Evolutionary conservation across 768 basidiomycete genomes (phyloP).

Genomic region (Daedaleopsis nitida): DNA sequence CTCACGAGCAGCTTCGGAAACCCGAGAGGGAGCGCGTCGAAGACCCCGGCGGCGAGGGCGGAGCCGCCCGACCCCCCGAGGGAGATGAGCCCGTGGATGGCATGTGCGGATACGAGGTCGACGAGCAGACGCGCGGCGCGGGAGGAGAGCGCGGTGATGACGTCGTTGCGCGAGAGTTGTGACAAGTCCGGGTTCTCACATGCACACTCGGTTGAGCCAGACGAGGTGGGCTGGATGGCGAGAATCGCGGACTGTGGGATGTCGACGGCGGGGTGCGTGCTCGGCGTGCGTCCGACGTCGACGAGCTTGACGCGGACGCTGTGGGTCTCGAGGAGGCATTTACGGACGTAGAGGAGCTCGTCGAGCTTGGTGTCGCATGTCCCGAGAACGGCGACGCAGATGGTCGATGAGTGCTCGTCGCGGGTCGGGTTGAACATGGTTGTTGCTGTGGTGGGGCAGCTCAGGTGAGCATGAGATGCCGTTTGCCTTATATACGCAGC

Average conservation of each 20-base stretch:
- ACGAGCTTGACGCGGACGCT: constrained; percentile 19
- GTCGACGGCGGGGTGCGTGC: constrained; percentile 16
- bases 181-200: not conserved
- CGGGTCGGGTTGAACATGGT: not conserved
- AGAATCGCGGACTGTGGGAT: constrained; percentile 18
- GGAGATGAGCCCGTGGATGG: constrained; percentile 17
- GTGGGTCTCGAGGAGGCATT: constrained; percentile 6
- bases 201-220: not conserved
- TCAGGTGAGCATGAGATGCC: not conserved
- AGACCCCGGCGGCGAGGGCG: constrained; percentile 19
- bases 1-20: constrained; percentile 26
- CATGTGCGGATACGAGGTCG: constrained; percentile 5
- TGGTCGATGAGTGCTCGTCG: not conserved
- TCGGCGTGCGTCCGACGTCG: constrained; percentile 21
- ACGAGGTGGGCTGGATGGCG: not conserved
- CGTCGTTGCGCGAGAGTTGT: constrained; percentile 15
- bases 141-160: constrained; percentile 14
- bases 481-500: not conserved
- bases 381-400: constrained; percentile 20
- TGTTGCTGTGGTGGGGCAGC: not conserved
- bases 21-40: constrained; percentile 22
- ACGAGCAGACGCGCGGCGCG: constrained; percentile 12
- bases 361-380: constrained; percentile 27
- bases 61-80: constrained; percentile 24
- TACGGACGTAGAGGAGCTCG: constrained; percentile 22